A percentile compares a stretch with the other conserved stretches of the same genome.
phyloP scores from a whole-genome alignment of 306 rosid genomes.

The Vicia faba region DNA sequence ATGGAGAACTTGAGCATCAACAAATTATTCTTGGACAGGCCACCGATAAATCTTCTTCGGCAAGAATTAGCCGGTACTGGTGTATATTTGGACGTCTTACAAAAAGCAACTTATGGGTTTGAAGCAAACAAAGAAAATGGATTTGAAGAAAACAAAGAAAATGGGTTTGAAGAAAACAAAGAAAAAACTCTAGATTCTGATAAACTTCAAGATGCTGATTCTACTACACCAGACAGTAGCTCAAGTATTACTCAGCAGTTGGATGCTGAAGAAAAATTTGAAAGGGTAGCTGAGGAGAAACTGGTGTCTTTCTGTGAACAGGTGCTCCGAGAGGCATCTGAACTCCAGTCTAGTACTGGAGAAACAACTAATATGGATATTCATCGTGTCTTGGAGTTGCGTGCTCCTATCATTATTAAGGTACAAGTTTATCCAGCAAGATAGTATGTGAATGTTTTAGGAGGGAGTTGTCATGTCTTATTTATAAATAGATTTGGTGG shows the following conservation, averaged over 20 bases:
- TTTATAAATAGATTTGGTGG: neutral
- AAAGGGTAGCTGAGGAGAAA: slow-evolving; percentile 84
- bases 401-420: slow-evolving; percentile 90
- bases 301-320: slow-evolving; percentile 88
- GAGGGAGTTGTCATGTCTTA: neutral
- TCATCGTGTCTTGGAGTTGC: slow-evolving; percentile 88
- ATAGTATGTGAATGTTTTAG: slow-evolving; percentile 14
- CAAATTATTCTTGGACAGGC: slow-evolving; percentile 64
- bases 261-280: slow-evolving; percentile 65
- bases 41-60: slow-evolving; percentile 94
- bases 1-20: slow-evolving; percentile 32
- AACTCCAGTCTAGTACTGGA: slow-evolving; percentile 79
- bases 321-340: slow-evolving; percentile 95
- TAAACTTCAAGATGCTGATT: slow-evolving; percentile 43
- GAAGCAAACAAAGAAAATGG: slow-evolving; percentile 50
- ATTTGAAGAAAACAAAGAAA: slow-evolving; percentile 47
- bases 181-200: slow-evolving; percentile 42
- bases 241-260: slow-evolving; percentile 44
- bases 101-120: slow-evolving; percentile 72
- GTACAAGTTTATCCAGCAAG: slow-evolving; percentile 44
- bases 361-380: slow-evolving; percentile 82
- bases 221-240: slow-evolving; percentile 42
- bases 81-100: slow-evolving; percentile 85
- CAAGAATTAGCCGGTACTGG: slow-evolving; percentile 88
- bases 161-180: slow-evolving; percentile 48